Evolutionary conservation across 2,329 filamentous ascomycete species (phyloP), one percentile per base, ranked within the genome.

Genomic region (Zopfia rhizophila): DNA sequence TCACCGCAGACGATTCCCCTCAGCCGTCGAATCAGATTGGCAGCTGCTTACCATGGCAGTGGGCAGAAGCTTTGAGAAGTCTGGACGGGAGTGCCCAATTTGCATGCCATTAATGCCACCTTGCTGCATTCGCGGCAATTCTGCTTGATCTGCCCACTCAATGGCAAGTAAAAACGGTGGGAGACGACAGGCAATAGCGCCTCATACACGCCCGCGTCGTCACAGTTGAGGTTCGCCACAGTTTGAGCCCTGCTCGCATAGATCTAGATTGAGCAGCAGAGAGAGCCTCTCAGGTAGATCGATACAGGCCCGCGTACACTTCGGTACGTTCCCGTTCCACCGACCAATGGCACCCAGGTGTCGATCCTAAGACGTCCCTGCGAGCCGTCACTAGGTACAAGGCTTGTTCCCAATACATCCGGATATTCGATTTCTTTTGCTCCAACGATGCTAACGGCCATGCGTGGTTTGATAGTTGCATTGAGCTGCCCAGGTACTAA

Each of bases 401-500:
- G 65, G 65, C 59, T 63, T 61, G 59, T 61, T 62, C 50, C 48
- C 56, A 67, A 67, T 69, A 66, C 63, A 61, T 60, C 61, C 66
- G 66, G 65, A 63, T 67, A 68, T 67, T 69, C 62, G 45, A 68
- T 56, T 47, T 54, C 42, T 38, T 55, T 55, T 60, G 53, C 53
- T 44, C 52, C 63, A 55, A 62, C 56, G 45, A 50, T 53, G 39
- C 35, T 35, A 55, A 54, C 23, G 57, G 56, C 57, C 42, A 59
- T 61, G 64, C 63, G 56, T 59, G 44, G 41, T 51, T 58, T 58
- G 56, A 62, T 59, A 58, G 55, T 58, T 47, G 39, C 49, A 45
- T 54, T 53, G 53, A 23, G 31, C 31, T 48, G 43, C 39, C 45
- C 51, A 40, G 60, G 61, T 70, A 70, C 65, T 70, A 70, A 69